These are phyloP conservation scores for Clathrus columnatus DNA, from an alignment of 768 basidiomycete species.

Conservation along the genomic window DNA sequence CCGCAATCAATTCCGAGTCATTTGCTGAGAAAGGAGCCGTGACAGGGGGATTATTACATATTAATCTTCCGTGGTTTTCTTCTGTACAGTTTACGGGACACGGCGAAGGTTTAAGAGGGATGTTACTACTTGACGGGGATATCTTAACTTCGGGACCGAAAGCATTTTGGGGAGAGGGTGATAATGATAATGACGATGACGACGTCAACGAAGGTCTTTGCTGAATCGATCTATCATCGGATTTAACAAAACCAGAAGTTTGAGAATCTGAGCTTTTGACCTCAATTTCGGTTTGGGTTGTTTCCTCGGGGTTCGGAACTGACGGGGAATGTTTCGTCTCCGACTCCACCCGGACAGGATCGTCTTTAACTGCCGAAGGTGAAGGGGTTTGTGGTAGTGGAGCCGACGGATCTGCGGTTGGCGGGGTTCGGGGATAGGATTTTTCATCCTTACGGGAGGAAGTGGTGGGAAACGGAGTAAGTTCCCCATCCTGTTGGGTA, in stretches of 20 bases:
- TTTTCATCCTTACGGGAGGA: background rate
- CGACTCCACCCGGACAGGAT: background rate
- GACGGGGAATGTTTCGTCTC: background rate
- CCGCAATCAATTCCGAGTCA: conserved; percentile 38
- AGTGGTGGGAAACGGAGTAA: background rate
- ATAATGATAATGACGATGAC: too few relatives aligned
- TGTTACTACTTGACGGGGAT: background rate
- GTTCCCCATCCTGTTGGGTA: too few relatives aligned
- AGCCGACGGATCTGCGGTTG: background rate
- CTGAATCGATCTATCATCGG: background rate
- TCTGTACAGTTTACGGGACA: background rate
- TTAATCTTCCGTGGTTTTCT: background rate
- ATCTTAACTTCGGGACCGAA: background rate
- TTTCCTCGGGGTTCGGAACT: background rate
- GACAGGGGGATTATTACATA: background rate
- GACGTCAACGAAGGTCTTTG: background rate
- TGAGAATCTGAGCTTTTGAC: background rate
- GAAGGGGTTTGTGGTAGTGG: background rate
- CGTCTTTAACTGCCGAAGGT: background rate
- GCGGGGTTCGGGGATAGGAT: background rate
- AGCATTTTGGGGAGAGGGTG: background rate
- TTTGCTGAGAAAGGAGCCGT: background rate
- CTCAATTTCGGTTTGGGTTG: background rate
- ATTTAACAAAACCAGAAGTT: background rate
- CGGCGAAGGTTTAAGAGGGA: background rate